These are phyloP conservation scores for Escovopsis sp. DNA, from an alignment of 2,329 filamentous ascomycete genomes.

Conservation along the genomic window DNA sequence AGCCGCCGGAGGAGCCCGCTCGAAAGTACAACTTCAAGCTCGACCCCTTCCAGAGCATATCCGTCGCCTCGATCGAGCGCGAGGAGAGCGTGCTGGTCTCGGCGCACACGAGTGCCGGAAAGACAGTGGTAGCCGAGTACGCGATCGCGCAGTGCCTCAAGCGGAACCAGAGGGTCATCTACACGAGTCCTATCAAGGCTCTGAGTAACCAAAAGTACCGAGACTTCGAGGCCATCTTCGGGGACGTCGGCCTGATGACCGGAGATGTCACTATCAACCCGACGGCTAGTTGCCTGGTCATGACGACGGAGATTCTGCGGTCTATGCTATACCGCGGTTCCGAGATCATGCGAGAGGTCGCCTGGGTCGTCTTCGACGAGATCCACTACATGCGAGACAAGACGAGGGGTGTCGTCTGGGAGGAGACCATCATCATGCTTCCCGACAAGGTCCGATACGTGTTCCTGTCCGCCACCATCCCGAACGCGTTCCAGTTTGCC, in stretches of 20 bases:
- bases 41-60: conserved; percentile 93
- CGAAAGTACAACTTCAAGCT: conserved; percentile 77
- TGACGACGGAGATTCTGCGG: conserved; percentile 98
- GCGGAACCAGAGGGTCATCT: conserved; percentile 96
- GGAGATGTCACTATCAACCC: conserved; percentile 99
- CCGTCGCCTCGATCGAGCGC: conserved; percentile 86
- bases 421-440: conserved; percentile 94
- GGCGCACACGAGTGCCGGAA: conserved; percentile 92
- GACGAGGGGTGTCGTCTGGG: conserved; percentile 90
- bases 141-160: conserved; percentile 95
- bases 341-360: conserved; percentile 98
- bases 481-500: conserved; percentile 97
- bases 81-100: conserved; percentile 95
- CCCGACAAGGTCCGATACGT: conserved; percentile 98
- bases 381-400: conserved; percentile 98
- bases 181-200: conserved; percentile 97
- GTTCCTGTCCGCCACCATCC: conserved; percentile 94
- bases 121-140: conserved; percentile 96
- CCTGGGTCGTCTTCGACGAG: conserved; percentile 97
- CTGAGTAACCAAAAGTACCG: conserved; percentile 97
- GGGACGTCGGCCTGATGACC: conserved; percentile 95
- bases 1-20: conserved; percentile 74
- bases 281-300: conserved; percentile 91
- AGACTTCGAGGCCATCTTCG: conserved; percentile 91
- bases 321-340: conserved; percentile 98